A percentile compares a stretch with the other conserved stretches of the same genome.
phyloP scores from a whole-genome alignment of 2,329 filamentous ascomycete species.

The Coniochaeta sp. region DNA sequence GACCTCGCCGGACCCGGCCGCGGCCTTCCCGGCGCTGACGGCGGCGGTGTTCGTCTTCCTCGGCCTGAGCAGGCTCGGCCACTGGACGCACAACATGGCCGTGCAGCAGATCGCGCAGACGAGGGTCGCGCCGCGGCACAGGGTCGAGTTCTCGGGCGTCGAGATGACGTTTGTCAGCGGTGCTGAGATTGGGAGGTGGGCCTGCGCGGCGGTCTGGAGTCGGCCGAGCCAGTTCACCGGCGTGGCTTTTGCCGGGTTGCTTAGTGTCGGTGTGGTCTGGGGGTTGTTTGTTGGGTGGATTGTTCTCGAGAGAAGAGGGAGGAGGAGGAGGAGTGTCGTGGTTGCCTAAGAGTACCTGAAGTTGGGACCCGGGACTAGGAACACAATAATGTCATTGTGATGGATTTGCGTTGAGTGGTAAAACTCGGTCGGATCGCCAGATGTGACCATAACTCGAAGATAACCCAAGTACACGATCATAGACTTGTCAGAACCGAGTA shows the following conservation, averaged over 20 bases:
- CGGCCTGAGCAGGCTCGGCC: conserved; percentile 6
- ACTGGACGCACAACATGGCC: conserved; percentile 8
- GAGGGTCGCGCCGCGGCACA: neutral
- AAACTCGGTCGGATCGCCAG: neutral
- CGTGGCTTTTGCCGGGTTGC: conserved; percentile 2
- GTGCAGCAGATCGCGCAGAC: conserved; percentile 9
- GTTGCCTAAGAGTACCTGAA: neutral
- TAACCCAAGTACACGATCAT: neutral
- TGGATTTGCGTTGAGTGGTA: neutral
- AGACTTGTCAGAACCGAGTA: neutral
- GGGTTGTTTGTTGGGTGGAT: conserved; percentile 3
- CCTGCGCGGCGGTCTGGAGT: conserved; percentile 5
- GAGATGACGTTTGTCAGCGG: conserved; percentile 7
- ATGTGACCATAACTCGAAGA: neutral
- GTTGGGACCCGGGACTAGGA: neutral
- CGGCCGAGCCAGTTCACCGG: conserved; percentile 1
- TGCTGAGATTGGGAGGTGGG: conserved; percentile 8
- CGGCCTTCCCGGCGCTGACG: conserved; percentile 1
- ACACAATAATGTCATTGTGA: neutral
- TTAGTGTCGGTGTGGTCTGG: conserved; percentile 4
- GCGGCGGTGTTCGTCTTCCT: conserved; percentile 4
- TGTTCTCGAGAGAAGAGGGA: neutral
- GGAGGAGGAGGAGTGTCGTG: neutral
- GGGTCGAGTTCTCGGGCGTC: conserved; percentile 7
- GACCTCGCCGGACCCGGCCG: neutral